Base-by-base conservation (phyloP, 371 early-diverging fungal genomes). In the Mucor lusitanicus region DNA sequence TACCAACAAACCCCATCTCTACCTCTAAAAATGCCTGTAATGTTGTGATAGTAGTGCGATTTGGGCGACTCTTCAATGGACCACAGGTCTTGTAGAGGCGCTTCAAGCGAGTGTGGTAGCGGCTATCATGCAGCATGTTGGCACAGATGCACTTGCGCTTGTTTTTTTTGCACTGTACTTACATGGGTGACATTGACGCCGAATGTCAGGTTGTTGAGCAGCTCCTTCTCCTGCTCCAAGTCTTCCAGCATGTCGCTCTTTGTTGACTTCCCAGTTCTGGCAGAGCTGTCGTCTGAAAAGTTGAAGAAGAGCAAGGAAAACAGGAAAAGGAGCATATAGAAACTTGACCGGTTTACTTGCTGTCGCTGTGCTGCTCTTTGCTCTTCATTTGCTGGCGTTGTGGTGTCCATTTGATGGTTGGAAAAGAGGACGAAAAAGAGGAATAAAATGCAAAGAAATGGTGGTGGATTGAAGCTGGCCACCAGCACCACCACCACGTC, bases 21-120 rank as follows among this genome's bases (percentile, higher is more conserved):
- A 81, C 90, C 90, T 76, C 85, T 80, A 61, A 90, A 87, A 19
- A 86, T 78, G 42, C 88, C 89, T 17, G 89, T 88, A 27, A 88
- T 75, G 62, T 90, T 88, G 53, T 85, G 86, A 59, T 88, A 88
- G 63, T 75, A 88, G 50, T 81, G 85, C 7, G 81, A 71, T 13
- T 58, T 62, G 30, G 73, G 62, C 37, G 65, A 57, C 9, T 57
- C 56, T 61, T 72, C 72, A 42, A 74, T 74, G 15, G 70, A 21
- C 65, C 76, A 68, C 6, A 84, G 59, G 21, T 80, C 66, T 21
- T 73, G 35, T 4, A 86, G 48, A 56, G 82, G 73, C 2, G 62
- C 17, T n/a, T 74, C 60, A 6, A 85, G 68, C 19, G 71, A 17
- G 11, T 63, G 19, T 5, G 87, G 80, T 54, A 82, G 55, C 13